Evolutionary conservation across 768 basidiomycete species (phyloP), one percentile per base, ranked within the genome.

Genomic region (Lentinula lateritia): DNA sequence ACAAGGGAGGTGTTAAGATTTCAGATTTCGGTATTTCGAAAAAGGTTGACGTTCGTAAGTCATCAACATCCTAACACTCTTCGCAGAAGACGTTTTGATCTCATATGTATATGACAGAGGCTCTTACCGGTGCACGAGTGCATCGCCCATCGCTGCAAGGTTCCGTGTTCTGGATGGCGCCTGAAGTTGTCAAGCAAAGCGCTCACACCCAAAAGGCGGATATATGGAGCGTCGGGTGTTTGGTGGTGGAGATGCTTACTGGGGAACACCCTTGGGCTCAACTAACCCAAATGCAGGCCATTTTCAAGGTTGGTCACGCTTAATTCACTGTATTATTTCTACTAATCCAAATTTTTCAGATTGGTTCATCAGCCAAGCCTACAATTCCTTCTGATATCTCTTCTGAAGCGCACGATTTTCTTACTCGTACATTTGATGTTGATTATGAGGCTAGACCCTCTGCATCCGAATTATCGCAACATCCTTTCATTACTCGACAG

Each of bases 111-210:
- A 53, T 10, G 18, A 12, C 60, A 81, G 79, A 78, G 68, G 71
- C 82, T 39, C 63, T 82, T 48, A 74, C 76, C 23, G 87, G 87
- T 10, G 86, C 89, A 61, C 86, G 89, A 23, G 82, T 87, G 48
- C 89, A 98, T 70, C 82, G 97, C 6, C 92, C 94, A 5, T 98
- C 97, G 1, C 76, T 98, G 5, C 97, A 98, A 73, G 97, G 97
- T 2, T 97, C 95, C 1, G 95, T 98, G 10, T 98, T 97, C 75
- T 98, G 96, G 96, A 98, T 98, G 96, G 96, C 96, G 0, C 96
- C 96, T 0, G 96, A 98, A 74, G 94, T 98, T 18, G 97, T 98
- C 62, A 95, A 95, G 70, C 97, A 99, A 76, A 94, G 88, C 28
- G 84, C 87, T 0, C 93, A 97, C 70, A 95, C 94, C 9, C 82